Base-by-base conservation (phyloP, 1,284 basidiomycete genomes). In the Cryptococcus sp. region DNA sequence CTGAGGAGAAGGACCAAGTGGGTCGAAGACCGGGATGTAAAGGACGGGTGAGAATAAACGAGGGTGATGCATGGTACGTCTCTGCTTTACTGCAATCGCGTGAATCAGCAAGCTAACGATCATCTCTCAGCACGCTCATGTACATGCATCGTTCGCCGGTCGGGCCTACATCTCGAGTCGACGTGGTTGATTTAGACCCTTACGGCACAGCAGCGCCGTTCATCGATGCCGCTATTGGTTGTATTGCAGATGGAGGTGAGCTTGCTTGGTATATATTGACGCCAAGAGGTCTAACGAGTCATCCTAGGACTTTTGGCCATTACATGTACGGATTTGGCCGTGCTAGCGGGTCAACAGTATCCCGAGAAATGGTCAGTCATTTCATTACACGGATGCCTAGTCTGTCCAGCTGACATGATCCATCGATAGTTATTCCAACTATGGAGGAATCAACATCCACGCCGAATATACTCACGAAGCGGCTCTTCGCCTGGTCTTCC, bases 121-220 rank as follows among this genome's bases (percentile, higher is more conserved):
- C 19, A 3, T 11, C 25, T 6, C 23, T 3, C 59, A 94, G 91
- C 70, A 83, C 89, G 1, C 80, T 96, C 56, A 93, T 98, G 91
- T 98, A 98, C 76, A 83, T 83, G 50, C 93, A 96, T 74, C 87
- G 93, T 43, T 80, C 64, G 83, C 52, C 86, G 86, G 57, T 62
- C 6, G 60, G 60, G 37, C 60, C 60, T 43, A 82, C 82, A 43
- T 80, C 84, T 13, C 86, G 88, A 5, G 94, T 97, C 39, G 93
- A 99, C 65, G 91, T 93, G 34, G 87, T 99, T 20, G 96, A 99
- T 75, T 83, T 99, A 17, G 95, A 99, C 74, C 96, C 96, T 0
- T 99, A 99, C 73, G 96, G 96, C 0, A 95, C 93, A 5, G 96
- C 96, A 0, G 89, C 93, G 3, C 93, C 94, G 0, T 99, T 99